Evolutionary conservation across 179 eudicot species (phyloP).

Genomic region (Spergularia azorica): DNA sequence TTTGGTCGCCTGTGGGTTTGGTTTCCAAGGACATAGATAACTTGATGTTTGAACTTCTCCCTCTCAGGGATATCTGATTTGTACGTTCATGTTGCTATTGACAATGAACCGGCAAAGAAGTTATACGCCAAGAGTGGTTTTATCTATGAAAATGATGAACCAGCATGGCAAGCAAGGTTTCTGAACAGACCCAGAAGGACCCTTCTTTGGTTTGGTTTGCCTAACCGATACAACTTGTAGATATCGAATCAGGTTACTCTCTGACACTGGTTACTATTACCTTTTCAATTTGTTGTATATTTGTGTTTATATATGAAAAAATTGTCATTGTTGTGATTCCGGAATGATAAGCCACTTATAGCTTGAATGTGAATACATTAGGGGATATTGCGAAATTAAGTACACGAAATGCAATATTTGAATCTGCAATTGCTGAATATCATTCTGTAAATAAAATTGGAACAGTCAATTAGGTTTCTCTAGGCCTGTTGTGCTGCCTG

Average conservation of each 20-base stretch:
- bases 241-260: constrained; percentile 23
- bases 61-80: constrained; percentile 42
- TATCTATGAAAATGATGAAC: constrained; percentile 73
- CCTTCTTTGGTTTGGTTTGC: constrained; percentile 79
- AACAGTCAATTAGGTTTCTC: neutral
- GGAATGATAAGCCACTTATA: neutral
- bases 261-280: neutral
- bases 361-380: constrained; percentile 3
- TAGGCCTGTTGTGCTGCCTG: neutral
- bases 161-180: constrained; percentile 81
- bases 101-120: constrained; percentile 80
- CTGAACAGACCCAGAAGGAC: constrained; percentile 77
- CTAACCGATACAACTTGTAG: constrained; percentile 49
- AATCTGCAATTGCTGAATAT: neutral
- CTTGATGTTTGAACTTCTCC: constrained; percentile 9
- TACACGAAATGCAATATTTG: neutral
- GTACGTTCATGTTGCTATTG: constrained; percentile 85
- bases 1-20: neutral
- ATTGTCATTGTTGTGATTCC: neutral
- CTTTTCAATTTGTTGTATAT: neutral
- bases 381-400: neutral
- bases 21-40: neutral
- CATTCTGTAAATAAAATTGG: neutral
- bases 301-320: neutral
- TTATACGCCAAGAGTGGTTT: constrained; percentile 86